Base-by-base conservation (phyloP, 179 eudicot genomes). In the Silene coronaria region DNA sequence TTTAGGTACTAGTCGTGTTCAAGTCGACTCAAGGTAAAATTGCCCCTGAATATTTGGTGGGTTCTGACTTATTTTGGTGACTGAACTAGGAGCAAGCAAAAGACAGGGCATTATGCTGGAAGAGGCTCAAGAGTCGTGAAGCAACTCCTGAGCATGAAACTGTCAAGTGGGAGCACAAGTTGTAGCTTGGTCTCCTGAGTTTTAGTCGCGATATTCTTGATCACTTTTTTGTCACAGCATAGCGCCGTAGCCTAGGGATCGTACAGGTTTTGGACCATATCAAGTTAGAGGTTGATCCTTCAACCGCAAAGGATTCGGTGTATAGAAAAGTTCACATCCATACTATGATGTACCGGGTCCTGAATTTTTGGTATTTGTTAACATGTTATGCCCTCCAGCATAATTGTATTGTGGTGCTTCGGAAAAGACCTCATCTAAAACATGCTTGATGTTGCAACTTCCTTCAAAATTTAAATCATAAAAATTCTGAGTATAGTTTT, bases 61-160 rank as follows among this genome's bases (percentile, higher is more conserved):
- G 6, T 17, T n/a, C 59, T 45, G 59, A n/a, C 59, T 14, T 48
- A 11, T 19, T 48, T 26, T 6, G 57, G 21, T 67, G 16, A 45
- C 32, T 46, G 55, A 28, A 21, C 36, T 62, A 80, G 83, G 24
- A n/a, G 11, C 83, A 80, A 77, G 67, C 45, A 17, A 26, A 60
- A 45, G 83, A 77, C 75, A 27, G 68, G 22, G 64, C 71, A 28
- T 16, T 0, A 22, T 76, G 16, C 19, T 12, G 22, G 74, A 67
- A 48, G 58, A 74, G n/a, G 71, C 55, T 42, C 58, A 72, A 60
- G 64, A 68, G 6, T 16, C 59, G 42, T 53, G 23, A 70, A 42
- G 30, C 71, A 38, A 4, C 13, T 38, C 28, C 55, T 4, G 28
- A 42, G 21, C 58, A 42, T 22, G n/a, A 55, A 42, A 13, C 27